Base-by-base conservation (phyloP, 2,329 filamentous ascomycete species). In the Fusarium sp. region DNA sequence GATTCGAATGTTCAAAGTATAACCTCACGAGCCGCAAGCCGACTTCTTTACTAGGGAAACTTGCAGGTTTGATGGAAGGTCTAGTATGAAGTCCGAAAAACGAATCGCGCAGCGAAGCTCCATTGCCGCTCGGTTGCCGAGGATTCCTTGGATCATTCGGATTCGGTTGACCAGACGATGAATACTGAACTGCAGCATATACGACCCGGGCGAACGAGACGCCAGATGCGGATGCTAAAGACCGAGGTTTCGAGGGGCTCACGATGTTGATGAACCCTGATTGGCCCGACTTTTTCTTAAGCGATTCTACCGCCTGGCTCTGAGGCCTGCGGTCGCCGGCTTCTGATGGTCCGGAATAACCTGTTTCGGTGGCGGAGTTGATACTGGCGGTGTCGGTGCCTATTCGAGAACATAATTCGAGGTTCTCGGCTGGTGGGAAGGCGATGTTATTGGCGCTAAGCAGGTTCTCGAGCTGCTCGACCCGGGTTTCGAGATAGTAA, bases 51-150 rank as follows among this genome's bases (percentile, higher is more conserved):
- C 93, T 90, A 0, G 96, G 96, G 76, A 98, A 98, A 2, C 91
- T 87, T 2, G 95, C 95, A 48, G 93, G 93, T 70, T 93, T 91
- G 79, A 98, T 96, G 22, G 91, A 94, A 4, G 95, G 94, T 76
- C 93, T 95, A 6, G 94, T 97, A 76, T 98, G 95, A 48, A 98
- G 85, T n/a, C 95, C 95, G 79, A 98, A 98, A 86, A 98, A 98
- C 0, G 95, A 97, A 82, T 98, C 95, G 66, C 95, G 90, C 92
- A 97, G 96, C 18, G 93, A 94, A 24, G 94, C 94, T 41, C 91
- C 92, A 42, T 88, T 78, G 10, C 75, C 77, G 48, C 71, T 71
- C 2, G 69, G 65, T 30, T 77, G 75, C 30, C 76, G 77, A 35
- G 72, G 58, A 59, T 74, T 68, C 26, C 72, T 66, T 22, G 74